A percentile compares a stretch with the other conserved stretches of the same genome.
phyloP scores from a whole-genome alignment of 257 asterid species.

The Scutellaria baicalensis region DNA sequence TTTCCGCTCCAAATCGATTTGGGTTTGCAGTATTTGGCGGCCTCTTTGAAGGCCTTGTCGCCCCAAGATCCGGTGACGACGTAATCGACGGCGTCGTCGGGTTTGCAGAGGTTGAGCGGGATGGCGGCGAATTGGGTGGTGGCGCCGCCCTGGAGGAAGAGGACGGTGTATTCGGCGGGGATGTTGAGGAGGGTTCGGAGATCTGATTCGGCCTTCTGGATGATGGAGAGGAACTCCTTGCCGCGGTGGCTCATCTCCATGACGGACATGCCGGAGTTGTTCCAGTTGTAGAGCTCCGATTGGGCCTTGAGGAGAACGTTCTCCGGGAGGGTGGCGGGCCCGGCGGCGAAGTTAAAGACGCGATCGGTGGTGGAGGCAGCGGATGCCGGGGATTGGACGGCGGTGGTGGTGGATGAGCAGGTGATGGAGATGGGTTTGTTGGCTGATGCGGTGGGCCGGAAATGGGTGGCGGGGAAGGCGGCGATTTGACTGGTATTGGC shows the following conservation, averaged over 20 bases:
- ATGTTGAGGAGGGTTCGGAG: constrained; percentile 62
- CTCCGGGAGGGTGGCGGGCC: constrained; percentile 89
- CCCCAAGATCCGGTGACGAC: constrained; percentile 93
- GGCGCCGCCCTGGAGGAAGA: constrained; percentile 98
- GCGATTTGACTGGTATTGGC: constrained; percentile 36
- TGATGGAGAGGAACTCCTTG: constrained; percentile 76
- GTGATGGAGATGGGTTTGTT: constrained; percentile 30
- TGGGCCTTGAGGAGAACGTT: constrained; percentile 79
- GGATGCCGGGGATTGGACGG: constrained; percentile 34
- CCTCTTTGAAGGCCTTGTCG: constrained; percentile 86
- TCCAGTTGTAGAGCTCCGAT: constrained; percentile 82
- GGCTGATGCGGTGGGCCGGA: constrained; percentile 15
- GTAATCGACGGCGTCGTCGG: constrained; percentile 57
- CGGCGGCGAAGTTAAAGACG: constrained; percentile 93
- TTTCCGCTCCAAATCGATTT: constrained; percentile 77
- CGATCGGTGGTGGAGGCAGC: constrained; percentile 56
- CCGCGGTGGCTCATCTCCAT: constrained; percentile 99
- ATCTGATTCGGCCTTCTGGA: constrained; percentile 87
- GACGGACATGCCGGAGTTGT: constrained; percentile 88
- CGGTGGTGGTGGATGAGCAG: constrained; percentile 39
- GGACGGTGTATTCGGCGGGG: constrained; percentile 64
- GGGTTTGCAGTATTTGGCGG: constrained; percentile 59
- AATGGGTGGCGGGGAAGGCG: constrained; percentile 35
- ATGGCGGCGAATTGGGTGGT: constrained; percentile 87
- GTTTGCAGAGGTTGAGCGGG: constrained; percentile 73